Base-by-base conservation (phyloP, 2,329 filamentous ascomycete species). In the Fusarium nygamai region DNA sequence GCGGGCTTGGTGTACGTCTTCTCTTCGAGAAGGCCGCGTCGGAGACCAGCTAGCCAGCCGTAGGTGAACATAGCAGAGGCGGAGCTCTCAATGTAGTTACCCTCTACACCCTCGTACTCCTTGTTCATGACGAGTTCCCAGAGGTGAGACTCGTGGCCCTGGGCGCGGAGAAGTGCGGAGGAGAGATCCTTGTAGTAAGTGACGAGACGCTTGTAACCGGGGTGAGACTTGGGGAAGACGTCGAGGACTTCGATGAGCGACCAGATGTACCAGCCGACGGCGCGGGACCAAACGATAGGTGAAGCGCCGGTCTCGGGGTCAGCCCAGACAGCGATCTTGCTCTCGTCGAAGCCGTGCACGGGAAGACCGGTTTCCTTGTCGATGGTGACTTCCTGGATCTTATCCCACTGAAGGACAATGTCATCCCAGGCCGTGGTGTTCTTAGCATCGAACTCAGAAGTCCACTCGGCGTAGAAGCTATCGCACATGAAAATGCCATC, bases 11-110 rank as follows among this genome's bases (percentile, higher is more conserved):
- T 3, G 36, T 78, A 82, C 6, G 69, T 70, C 14, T 56, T 43
- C 58, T 75, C 46, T 5, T 77, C 71, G 12, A 83, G 50, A n/a
- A 79, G 69, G 2, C 81, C 81, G 6, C 73, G 70, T n/a, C 77
- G 76, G 0, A 82, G 36, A 9, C 80, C 88, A 71, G 84, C 86
- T 19, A 90, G 78, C 68, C 89, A 79, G 1, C 87, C 85, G 62
- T 88, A 89, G 1, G 85, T 83, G 73, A 90, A 91, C 86, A 91
- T 89, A 8, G 88, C 88, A 5, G 87, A 87, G 13, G 85, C 89
- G 38, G 88, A 89, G 39, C 87, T 88, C 81, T 92, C 88, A 54
- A 91, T 86, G 78, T 89, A 92, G 79, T 92, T 91, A 6, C 88
- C 88, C 51, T 84, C 71, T 44, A 79, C 74, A 3, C 84, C 85